Base-by-base conservation (phyloP, 176 grass and related monocot species). In the Hordeum marinum region DNA sequence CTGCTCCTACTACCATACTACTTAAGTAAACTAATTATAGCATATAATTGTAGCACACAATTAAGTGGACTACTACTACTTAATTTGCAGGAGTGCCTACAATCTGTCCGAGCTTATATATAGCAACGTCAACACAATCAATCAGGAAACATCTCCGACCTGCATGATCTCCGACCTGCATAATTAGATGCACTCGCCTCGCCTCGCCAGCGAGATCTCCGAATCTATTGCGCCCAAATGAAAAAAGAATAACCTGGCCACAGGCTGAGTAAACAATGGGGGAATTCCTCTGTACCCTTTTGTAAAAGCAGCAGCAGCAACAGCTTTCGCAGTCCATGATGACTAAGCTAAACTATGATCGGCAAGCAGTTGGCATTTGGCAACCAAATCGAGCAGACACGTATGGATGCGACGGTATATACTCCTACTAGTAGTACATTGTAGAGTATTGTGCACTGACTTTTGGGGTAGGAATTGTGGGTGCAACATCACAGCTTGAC, bases 381-480 rank as follows among this genome's bases (percentile, higher is more conserved):
- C 46, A 50, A 50, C 46, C 46, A 50, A 18, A 50, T 1, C 15
- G 15, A 5, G 46, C 46, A 50, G 46, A 17, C 46, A 17, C 46
- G 46, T 50, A 50, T 17, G 1, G 46, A 14, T 50, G 48, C 48
- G 48, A 52, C 48, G 48, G 48, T 18, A 50, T 50, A 50, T 50
- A 50, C 48, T 52, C 48, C n/a, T n/a, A n/a, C n/a, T 34, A 34
- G 32, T 0, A 34, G 4, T 34, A 34, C 32, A 3, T 1, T 17
- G 5, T 5, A 52, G 0, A 7, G 48, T 18, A 52, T 18, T 52
- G 48, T 52, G 48, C 48, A 50, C 46, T 50, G 46, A 17, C 46
- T 48, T 48, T 48, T 48, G 45, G 45, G 45, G 76, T 75, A 85
- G 87, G 82, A 80, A 60, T 24, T 59, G 54, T 14, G 77, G 13